These are phyloP conservation scores for Aspergillus ochraceoroseus DNA, from an alignment of 2,329 filamentous ascomycete genomes.

Conservation along the genomic window DNA sequence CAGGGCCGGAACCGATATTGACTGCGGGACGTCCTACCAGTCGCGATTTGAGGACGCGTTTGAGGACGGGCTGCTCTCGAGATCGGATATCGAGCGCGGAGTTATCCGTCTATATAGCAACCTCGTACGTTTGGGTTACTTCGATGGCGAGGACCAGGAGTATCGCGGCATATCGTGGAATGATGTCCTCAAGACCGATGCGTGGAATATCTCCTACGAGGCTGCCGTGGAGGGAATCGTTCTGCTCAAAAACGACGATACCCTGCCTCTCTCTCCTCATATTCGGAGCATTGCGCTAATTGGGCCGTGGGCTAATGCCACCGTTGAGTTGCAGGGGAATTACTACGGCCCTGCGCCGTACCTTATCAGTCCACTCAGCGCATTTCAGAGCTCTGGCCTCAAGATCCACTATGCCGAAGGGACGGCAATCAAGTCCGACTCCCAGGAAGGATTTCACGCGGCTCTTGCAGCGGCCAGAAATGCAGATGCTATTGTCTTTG, in stretches of 20 bases:
- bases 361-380: conserved; percentile 51
- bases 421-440: conserved; percentile 30
- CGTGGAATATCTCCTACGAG: conserved; percentile 53
- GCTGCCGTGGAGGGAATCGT: conserved; percentile 48
- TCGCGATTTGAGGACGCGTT: conserved; percentile 44
- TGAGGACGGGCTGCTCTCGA: conserved; percentile 43
- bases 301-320: conserved; percentile 56
- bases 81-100: conserved; percentile 45
- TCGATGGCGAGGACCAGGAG: conserved; percentile 42
- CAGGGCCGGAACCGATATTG: conserved; percentile 51
- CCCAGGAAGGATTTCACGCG: conserved; percentile 30
- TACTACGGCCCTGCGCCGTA: conserved; percentile 56
- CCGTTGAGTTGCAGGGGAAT: conserved; percentile 55
- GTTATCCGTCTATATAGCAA: conserved; percentile 49
- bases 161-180: conserved; percentile 53
- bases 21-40: conserved; percentile 51
- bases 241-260: conserved; percentile 52
- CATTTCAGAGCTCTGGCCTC: conserved; percentile 47
- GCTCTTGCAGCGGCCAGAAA: conserved; percentile 35
- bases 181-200: conserved; percentile 53
- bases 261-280: conserved; percentile 43
- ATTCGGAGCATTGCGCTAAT: conserved; percentile 50
- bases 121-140: conserved; percentile 51
- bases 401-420: conserved; percentile 45
- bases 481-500: conserved; percentile 39